Conservation (phyloP, 345 rosid species). For the Eutrema japonicum region DNA sequence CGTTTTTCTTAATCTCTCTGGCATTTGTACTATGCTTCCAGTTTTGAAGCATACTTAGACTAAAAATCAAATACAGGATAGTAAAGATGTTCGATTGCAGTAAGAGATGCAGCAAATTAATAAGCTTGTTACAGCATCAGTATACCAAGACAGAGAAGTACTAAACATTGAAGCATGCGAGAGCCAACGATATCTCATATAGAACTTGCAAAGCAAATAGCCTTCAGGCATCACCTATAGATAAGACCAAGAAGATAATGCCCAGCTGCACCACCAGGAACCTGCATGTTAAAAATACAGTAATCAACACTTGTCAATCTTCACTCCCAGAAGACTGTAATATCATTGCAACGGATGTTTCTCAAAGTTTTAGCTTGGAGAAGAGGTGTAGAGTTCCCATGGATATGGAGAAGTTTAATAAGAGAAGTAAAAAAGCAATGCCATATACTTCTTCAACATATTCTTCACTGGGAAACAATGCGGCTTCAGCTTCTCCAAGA, state of each 20-base stretch:
- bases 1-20: too few relatives aligned
- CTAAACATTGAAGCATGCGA: constrained; percentile 8
- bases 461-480: constrained; percentile 67
- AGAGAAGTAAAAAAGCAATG: constrained; percentile 1
- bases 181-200: constrained; percentile 20
- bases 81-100: constrained; percentile 1
- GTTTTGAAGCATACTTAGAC: too few relatives aligned
- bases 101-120: constrained; percentile 4
- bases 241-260: constrained; percentile 94
- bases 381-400: neutral
- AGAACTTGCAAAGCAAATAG: constrained; percentile 20
- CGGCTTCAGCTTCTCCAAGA: constrained; percentile 84
- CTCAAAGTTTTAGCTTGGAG: constrained; percentile 13
- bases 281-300: constrained; percentile 48
- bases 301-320: neutral
- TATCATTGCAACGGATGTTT: neutral
- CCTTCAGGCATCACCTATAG: constrained; percentile 57
- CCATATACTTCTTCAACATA: constrained; percentile 57
- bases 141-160: constrained; percentile 19
- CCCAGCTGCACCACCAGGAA: constrained; percentile 92
- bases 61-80: neutral
- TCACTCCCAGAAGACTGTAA: constrained; percentile 12
- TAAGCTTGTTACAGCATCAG: constrained; percentile 13
- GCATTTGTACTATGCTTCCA: too few relatives aligned
- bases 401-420: neutral